Base-by-base conservation (phyloP, 139 green algal species). In the Spirogloea muscicola region DNA sequence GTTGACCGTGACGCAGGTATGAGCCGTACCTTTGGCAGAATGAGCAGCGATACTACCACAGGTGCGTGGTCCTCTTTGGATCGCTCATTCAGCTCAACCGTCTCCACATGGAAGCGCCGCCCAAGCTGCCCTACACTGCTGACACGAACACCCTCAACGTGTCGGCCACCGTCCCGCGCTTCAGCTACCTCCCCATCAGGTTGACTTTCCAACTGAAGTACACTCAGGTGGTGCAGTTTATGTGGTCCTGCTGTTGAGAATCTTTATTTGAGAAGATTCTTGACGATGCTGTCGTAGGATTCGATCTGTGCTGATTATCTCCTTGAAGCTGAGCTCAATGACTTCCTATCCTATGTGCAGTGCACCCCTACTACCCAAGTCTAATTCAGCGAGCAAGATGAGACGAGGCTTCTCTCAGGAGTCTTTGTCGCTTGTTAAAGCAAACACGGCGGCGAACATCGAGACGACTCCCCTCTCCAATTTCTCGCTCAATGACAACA, bases 171-270 rank as follows among this genome's bases (percentile, higher is more conserved):
- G 86, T 81, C 3, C 57, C 85, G 21, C 85, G 91, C 18, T 96
- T 96, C 71, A 81, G 90, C 6, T 96, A 96, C 84, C 84, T 96
- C 46, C 91, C 91, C 43, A 92, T 96, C 60, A 90, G 87, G 74
- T 79, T 64, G 21, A 49, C 1, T 70, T n/a, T n/a, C n/a, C n/a
- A n/a, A n/a, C n/a, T n/a, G n/a, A n/a, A n/a, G 3, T n/a, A n/a
- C n/a, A n/a, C n/a, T n/a, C n/a, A n/a, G 25, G 33, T n/a, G 3
- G 33, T 3, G 13, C 57, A 2, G 18, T 0, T 46, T 63, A 29
- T 39, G 2, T 39, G 7, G n/a, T n/a, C n/a, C n/a, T 39, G 29
- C 25, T 27, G 55, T 63, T 9, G 7, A 37, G 38, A 36, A 33
- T 31, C 29, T 16, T 63, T 10, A 3, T 42, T 38, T 33, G 29